Evolutionary conservation across 768 basidiomycete species (phyloP), one percentile per base, ranked within the genome.

Genomic region (Agrocybe pediades): DNA sequence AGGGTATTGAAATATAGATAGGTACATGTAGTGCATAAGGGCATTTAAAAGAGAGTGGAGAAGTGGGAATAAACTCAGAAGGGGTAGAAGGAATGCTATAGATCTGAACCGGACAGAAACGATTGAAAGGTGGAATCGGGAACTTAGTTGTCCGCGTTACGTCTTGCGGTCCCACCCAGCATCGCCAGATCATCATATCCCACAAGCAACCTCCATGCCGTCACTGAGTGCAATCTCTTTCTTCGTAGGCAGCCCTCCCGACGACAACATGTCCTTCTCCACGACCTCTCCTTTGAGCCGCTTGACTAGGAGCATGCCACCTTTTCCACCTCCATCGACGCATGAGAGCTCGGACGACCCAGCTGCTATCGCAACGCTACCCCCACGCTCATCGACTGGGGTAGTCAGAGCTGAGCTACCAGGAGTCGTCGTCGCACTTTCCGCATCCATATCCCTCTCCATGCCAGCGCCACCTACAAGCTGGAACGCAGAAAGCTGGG

Each of bases 371-470:
- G n/a, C 25, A 6, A 46, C 25, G 16, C 45, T 29, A 46, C 29
- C n/a, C n/a, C 23, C 50, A 33, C 47, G 59, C 50, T 68, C 63
- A 39, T 72, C 71, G 2, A 64, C 54, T 25, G 71, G 72, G 2
- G 71, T 72, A 9, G 64, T 63, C 8, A 70, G 64, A 17, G 62
- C 66, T 23, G 68, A 68, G 29, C 58, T 65, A 1, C 56, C 58
- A 33, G 72, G 65, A 0, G 70, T 70, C 6, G 66, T 53, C 47
- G 57, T 64, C 49, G 45, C 52, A 27, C 56, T 59, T 33, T 46
- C 57, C 53, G 55, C 52, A 16, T 30, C 57, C 53, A 55, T 53
- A 16, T 30, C 25, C 9, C 17, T 40, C 43, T n/a, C n/a, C n/a
- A n/a, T n/a, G n/a, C n/a, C n/a, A n/a, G n/a, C n/a, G n/a, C n/a